Evolutionary conservation across 2,329 filamentous ascomycete genomes (phyloP), one percentile per base, ranked within the genome.

Genomic region (Colletotrichum lentis): DNA sequence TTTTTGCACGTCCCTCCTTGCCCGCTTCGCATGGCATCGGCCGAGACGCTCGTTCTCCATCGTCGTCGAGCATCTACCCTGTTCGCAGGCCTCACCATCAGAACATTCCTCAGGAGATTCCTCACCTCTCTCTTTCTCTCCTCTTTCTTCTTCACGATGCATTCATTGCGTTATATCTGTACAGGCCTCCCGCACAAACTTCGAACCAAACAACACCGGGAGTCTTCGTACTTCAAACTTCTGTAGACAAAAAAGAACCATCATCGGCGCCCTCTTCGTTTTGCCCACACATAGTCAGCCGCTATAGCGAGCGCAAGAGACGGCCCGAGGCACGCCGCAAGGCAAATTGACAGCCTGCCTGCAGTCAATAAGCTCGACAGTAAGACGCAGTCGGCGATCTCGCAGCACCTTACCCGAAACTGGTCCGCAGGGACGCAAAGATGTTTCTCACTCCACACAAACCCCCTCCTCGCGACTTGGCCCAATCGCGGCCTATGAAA

Each of bases 381-480:
- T 22, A 56, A 59, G 50, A 58, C 57, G 57, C 62, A 59, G 50
- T 50, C 57, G 49, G 63, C 37, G 46, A 46, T 60, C 55, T 64
- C 46, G 57, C 57, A 49, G 57, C 57, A 47, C 27, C 41, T 62
- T 62, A 46, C 49, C 63, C 49, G 63, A 62, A 62, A 49, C 63
- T 37, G 22, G 39, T 18, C 37, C 55, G 46, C 22, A 50, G 62
- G 52, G 50, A 57, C 60, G 31, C 31, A 63, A 63, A 11, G 41
- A 50, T 57, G 61, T 63, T 63, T 63, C 61, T 46, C 20, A 43
- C 57, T 27, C 35, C 52, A 37, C 22, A 31, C 52, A 49, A 46
- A 35, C 41, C 44, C 53, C 27, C 27, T 31, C 27, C 11, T 58
- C 37, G 62, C 62, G 39, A 58, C 43, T 37, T 10, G 37, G 62